These are phyloP conservation scores for Colletotrichum chlorophyti DNA, from an alignment of 2,329 filamentous ascomycete species.

Conservation along the genomic window DNA sequence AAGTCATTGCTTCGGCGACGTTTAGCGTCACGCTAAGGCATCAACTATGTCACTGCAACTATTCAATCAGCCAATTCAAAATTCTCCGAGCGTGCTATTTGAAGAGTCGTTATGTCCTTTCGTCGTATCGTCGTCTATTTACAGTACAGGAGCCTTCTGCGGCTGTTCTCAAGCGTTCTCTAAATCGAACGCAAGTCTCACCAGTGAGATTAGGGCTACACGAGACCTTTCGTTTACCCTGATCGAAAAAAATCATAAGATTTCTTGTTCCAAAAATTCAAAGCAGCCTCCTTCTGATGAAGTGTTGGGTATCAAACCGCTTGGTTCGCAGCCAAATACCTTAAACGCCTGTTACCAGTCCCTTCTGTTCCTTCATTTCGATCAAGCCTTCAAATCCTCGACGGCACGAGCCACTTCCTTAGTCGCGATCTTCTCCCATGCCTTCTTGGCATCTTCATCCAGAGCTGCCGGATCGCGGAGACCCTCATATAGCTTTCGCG, in stretches of 20 bases:
- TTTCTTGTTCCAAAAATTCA: slow-evolving; percentile 10
- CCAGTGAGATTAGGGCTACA: slow-evolving; percentile 3
- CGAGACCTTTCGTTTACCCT: neutral
- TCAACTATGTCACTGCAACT: neutral
- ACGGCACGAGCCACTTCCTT: slow-evolving; percentile 82
- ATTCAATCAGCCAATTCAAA: neutral
- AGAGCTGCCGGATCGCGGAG: slow-evolving; percentile 62
- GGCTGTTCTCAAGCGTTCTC: no score
- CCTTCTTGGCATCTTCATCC: slow-evolving; percentile 69
- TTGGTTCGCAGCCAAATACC: slow-evolving; percentile 29
- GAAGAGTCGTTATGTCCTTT: slow-evolving; percentile 20
- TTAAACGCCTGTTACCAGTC: slow-evolving; percentile 24
- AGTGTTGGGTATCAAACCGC: slow-evolving; percentile 29
- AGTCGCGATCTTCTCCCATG: slow-evolving; percentile 78
- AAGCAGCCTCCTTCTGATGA: slow-evolving; percentile 21
- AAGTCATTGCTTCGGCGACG: neutral
- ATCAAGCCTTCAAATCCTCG: slow-evolving; percentile 49
- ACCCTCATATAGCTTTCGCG: slow-evolving; percentile 83
- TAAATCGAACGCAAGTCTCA: neutral
- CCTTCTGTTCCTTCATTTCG: slow-evolving; percentile 4
- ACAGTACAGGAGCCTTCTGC: slow-evolving; percentile 11
- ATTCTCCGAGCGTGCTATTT: neutral
- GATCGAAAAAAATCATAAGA: slow-evolving; percentile 1
- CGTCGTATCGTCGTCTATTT: slow-evolving; percentile 27
- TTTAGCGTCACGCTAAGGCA: neutral